Evolutionary conservation across 2,329 filamentous ascomycete genomes (phyloP).

Genomic region (Xylariales sp.): DNA sequence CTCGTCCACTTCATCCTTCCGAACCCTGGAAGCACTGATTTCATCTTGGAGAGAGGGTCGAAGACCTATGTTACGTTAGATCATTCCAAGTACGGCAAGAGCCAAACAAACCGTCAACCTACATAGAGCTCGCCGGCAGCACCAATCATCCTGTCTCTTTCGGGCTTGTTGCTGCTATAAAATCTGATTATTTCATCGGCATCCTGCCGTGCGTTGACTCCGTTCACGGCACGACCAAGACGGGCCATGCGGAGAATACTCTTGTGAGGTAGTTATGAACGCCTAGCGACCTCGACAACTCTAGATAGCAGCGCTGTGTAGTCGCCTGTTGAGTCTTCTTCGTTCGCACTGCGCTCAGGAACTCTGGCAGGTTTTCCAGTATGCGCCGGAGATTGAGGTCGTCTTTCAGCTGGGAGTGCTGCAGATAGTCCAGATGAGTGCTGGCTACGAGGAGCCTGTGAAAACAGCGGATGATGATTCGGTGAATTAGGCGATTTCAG

Average conservation of each 20-base stretch:
- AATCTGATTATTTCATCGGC: neutral
- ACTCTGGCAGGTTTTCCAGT: neutral
- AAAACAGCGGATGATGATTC: neutral
- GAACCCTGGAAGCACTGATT: constrained; percentile 29
- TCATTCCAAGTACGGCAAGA: neutral
- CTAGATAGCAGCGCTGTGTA: constrained; percentile 7
- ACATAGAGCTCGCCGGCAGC: constrained; percentile 25
- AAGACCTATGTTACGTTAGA: constrained; percentile 31
- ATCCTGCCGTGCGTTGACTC: neutral
- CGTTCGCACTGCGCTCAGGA: neutral
- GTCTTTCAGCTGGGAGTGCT: no score
- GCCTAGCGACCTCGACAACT: constrained; percentile 12
- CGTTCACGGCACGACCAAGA: neutral
- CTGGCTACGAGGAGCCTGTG: neutral
- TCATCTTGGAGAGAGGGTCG: constrained; percentile 30
- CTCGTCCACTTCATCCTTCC: constrained; percentile 40
- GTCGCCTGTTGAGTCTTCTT: neutral
- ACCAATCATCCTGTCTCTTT: constrained; percentile 21
- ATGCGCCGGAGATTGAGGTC: neutral
- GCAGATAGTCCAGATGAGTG: no score
- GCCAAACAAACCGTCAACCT: constrained; percentile 7
- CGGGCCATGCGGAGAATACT: neutral
- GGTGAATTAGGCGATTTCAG: no score
- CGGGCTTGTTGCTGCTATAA: constrained; percentile 10
- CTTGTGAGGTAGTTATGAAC: neutral